Evolutionary conservation across 2,329 filamentous ascomycete species (phyloP), one percentile per base, ranked within the genome.

Genomic region (Sphaerostilbella broomeana): DNA sequence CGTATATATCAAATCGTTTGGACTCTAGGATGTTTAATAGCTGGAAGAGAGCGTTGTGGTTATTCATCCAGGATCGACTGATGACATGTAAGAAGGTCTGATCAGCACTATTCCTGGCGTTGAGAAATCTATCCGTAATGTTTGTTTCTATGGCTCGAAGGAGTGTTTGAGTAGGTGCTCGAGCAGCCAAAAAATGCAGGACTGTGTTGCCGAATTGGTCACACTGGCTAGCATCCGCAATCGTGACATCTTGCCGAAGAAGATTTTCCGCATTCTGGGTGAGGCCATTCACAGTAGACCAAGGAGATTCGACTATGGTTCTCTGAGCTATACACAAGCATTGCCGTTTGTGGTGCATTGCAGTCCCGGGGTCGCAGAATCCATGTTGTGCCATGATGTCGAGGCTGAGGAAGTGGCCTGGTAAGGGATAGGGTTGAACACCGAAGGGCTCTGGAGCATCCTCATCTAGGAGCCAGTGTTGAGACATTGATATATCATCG

Each of bases 71-170:
- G 3, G 43, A 43, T 1, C 46, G 49, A 5, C 58, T 51, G 9
- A 73, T 49, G 1, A 70, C 56, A 32, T 73, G 67, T 18, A 75
- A 53, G 22, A 73, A 71, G 0, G 68, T 73, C 52, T 74, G 70
- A 2, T 63, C 63, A 2, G 62, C 67, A 5, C 58, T 64, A 47
- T 74, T 74, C 18, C 41, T 51, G 2, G 35, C 34, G 18, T 54
- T 52, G 13, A 61, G 39, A 6, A 59, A 38, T n/a, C 42, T 22
- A 0, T 36, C 29, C 37, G 39, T 51, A 2, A 43, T 38, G 2
- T 50, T 47, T 5, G 38, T 40, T 1, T 35, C 24, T 4, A 64
- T 44, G 3, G 55, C 52, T 4, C 44, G 39, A 12, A 59, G 46
- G 4, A 69, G 53, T 6, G 53, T 18, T 2, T 58, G 46, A 12